phyloP scores from a whole-genome alignment of 352 stramenopile species.

The Phytopythium aichiense region DNA sequence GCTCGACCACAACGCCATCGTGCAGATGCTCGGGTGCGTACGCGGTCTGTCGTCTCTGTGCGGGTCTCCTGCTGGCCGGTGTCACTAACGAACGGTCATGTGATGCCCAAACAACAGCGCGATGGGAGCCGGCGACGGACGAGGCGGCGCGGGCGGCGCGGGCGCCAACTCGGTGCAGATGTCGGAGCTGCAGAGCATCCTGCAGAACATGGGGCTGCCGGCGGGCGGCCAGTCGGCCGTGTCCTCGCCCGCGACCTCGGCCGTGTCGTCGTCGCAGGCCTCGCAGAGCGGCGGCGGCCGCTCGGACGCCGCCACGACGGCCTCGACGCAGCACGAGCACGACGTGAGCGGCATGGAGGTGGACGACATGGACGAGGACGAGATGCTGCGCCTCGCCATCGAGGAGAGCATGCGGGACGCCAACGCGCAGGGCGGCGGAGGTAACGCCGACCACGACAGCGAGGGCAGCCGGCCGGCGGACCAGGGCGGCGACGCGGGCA shows the following conservation, averaged over 20 bases:
- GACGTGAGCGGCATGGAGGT: constrained; percentile 79
- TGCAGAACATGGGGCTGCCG: constrained; percentile 86
- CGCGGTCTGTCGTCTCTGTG: background rate
- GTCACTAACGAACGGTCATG: background rate
- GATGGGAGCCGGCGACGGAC: constrained; percentile 69
- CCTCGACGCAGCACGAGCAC: constrained; percentile 70
- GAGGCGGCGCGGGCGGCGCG: constrained; percentile 20
- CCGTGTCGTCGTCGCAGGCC: constrained; percentile 69
- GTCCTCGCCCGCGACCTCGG: constrained; percentile 69
- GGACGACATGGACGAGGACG: constrained; percentile 86
- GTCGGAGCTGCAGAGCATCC: constrained; percentile 83
- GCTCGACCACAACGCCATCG: constrained; percentile 88
- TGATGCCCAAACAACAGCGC: constrained; percentile 26
- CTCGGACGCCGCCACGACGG: constrained; percentile 64
- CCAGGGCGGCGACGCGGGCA: constrained; percentile 17
- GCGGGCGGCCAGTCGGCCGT: constrained; percentile 53
- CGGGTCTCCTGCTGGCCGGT: background rate
- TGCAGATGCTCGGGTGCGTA: constrained; percentile 85
- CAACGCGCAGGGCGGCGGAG: constrained; percentile 37
- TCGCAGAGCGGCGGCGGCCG: constrained; percentile 65
- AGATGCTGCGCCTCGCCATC: constrained; percentile 80
- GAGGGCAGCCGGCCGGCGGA: constrained; percentile 9
- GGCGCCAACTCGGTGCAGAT: constrained; percentile 67
- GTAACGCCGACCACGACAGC: constrained; percentile 38
- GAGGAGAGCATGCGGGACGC: constrained; percentile 86